A percentile compares a stretch with the other conserved stretches of the same genome.
Conservation (phyloP, 371 early-diverging fungal species). For the Phascolomyces articulosus region DNA sequence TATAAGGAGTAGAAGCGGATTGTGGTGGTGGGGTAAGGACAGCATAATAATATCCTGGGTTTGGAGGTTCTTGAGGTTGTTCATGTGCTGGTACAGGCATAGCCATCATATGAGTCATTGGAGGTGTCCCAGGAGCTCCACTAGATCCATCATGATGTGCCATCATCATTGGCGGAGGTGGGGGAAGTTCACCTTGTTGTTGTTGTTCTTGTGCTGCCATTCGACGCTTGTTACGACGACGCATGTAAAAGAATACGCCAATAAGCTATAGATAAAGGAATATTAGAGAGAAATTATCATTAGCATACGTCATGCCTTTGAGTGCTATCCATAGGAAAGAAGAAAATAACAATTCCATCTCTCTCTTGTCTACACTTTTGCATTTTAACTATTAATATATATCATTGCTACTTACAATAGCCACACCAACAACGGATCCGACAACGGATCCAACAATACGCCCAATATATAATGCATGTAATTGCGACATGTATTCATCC, state of each 20-base stretch:
- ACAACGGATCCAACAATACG: not conserved
- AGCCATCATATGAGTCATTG: not conserved
- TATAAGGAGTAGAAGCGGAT: not conserved
- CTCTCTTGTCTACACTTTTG: not conserved
- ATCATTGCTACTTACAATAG: slow-evolving; percentile 3
- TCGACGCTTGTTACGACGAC: not conserved
- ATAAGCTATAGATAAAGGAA: not conserved
- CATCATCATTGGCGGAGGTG: not conserved
- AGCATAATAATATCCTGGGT: slow-evolving; percentile 1
- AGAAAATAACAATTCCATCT: too few relatives aligned
- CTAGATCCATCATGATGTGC: not conserved
- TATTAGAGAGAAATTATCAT: not conserved
- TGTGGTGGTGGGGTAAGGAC: not conserved
- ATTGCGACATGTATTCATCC: not conserved
- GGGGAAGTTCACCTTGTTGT: not conserved
- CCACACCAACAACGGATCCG: not conserved
- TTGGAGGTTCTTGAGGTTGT: not conserved
- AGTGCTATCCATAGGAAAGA: too few relatives aligned
- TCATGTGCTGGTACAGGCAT: not conserved
- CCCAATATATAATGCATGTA: not conserved
- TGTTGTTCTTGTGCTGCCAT: not conserved
- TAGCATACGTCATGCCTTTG: too few relatives aligned
- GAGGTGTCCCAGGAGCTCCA: not conserved
- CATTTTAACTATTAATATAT: not conserved
- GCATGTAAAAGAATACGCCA: not conserved